These are phyloP conservation scores for Tricharina praecox DNA, from an alignment of 495 filamentous ascomycete genomes.

Conservation along the genomic window DNA sequence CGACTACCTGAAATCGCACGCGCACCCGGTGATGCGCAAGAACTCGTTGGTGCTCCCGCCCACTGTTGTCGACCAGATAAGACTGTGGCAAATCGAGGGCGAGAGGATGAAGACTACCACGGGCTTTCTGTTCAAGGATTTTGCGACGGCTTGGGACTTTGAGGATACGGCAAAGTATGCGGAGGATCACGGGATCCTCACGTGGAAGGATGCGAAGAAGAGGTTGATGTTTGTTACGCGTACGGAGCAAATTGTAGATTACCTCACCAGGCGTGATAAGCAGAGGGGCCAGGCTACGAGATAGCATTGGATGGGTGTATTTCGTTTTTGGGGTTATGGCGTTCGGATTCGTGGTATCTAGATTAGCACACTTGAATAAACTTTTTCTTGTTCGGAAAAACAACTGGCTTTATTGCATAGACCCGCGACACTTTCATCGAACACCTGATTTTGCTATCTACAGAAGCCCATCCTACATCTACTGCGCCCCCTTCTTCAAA, in stretches of 20 bases:
- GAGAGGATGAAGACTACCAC: slow-evolving; percentile 69
- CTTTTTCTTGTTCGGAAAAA: no score
- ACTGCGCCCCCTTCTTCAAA: slow-evolving; percentile 33
- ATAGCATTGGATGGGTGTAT: background rate
- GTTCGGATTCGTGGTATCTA: no score
- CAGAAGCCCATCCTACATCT: background rate
- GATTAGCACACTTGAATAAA: no score
- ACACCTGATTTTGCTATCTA: no score
- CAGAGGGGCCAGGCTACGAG: slow-evolving; percentile 2
- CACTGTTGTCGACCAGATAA: slow-evolving; percentile 93
- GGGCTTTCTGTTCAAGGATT: slow-evolving; percentile 83
- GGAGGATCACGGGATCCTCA: slow-evolving; percentile 76
- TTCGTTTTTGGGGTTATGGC: no score
- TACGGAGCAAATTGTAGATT: slow-evolving; percentile 67
- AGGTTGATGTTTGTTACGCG: slow-evolving; percentile 75
- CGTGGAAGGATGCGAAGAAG: slow-evolving; percentile 66
- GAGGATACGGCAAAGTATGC: slow-evolving; percentile 59
- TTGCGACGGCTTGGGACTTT: slow-evolving; percentile 59
- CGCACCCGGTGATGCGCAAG: slow-evolving; percentile 79
- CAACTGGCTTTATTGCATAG: no score
- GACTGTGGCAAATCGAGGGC: slow-evolving; percentile 92
- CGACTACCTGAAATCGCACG: slow-evolving; percentile 68
- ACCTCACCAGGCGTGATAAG: slow-evolving; percentile 43
- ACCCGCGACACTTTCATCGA: no score
- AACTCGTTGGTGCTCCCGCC: slow-evolving; percentile 59